Conservation (phyloP, 2,329 filamentous ascomycete species). For the Paracamarosporium sp. region DNA sequence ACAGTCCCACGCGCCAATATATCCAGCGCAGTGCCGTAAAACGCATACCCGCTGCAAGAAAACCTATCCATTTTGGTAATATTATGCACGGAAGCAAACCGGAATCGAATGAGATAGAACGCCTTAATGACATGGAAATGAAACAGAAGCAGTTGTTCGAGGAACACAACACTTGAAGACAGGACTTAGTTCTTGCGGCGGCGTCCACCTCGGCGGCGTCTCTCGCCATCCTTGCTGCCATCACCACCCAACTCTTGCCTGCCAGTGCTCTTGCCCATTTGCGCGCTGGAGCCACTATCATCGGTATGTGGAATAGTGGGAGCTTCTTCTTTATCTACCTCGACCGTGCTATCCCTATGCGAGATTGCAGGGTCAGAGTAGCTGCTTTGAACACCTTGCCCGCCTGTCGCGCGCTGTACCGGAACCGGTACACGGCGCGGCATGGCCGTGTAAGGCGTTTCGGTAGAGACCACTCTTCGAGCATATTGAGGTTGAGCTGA, state of each 20-base stretch:
- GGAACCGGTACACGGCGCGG: conserved; percentile 47
- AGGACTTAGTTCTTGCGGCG: conserved; percentile 27
- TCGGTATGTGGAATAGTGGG: conserved; percentile 12
- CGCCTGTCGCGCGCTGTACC: conserved; percentile 21
- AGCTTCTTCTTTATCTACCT: conserved; percentile 12
- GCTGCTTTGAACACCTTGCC: conserved; percentile 22
- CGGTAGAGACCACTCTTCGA: conserved; percentile 35
- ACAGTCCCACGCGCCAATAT: conserved; percentile 2
- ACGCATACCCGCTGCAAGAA: not conserved
- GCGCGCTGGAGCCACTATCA: conserved; percentile 20
- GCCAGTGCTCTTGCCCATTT: conserved; percentile 19
- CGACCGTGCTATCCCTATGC: conserved; percentile 15
- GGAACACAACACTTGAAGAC: not conserved
- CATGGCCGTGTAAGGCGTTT: conserved; percentile 34
- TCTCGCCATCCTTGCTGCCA: conserved; percentile 31
- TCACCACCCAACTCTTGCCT: conserved; percentile 22
- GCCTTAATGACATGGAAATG: not conserved
- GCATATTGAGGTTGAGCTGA: conserved; percentile 35
- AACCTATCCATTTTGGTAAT: not conserved
- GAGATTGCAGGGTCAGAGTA: conserved; percentile 29
- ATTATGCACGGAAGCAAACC: not conserved
- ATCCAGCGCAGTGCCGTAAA: conserved; percentile 6
- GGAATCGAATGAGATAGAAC: not conserved
- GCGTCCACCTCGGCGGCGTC: conserved; percentile 30
- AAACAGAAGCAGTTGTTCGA: not conserved